Percentiles rank a stretch among this genome's conserved stretches.
Evolutionary conservation across 1,139 yeast species (phyloP).

Genomic region (Saccharomycopsis crataegensis): DNA sequence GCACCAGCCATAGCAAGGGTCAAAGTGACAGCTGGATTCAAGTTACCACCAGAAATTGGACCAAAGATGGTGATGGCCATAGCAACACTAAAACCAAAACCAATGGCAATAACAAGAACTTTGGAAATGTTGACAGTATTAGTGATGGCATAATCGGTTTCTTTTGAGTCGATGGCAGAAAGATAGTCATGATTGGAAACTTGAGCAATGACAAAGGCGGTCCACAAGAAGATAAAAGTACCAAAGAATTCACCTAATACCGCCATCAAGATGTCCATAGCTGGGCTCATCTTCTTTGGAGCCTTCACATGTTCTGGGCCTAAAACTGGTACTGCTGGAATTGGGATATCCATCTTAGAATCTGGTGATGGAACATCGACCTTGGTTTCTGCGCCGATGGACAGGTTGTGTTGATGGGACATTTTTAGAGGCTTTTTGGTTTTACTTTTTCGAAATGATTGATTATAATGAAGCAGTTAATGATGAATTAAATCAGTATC

Average conservation of each 20-base stretch:
- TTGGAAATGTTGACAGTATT: constrained; percentile 40
- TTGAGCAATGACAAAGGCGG: constrained; percentile 78
- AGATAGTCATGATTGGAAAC: constrained; percentile 65
- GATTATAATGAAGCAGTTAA: too few relatives aligned
- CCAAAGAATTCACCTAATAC: constrained; percentile 71
- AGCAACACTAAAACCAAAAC: constrained; percentile 84
- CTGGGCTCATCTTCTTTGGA: too few relatives aligned
- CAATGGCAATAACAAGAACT: constrained; percentile 73
- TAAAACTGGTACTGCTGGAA: too few relatives aligned
- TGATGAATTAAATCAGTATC: too few relatives aligned
- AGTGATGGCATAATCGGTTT: constrained; percentile 14
- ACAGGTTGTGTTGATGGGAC: too few relatives aligned
- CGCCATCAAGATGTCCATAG: constrained; percentile 30
- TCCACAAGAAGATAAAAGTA: constrained; percentile 76
- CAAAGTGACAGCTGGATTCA: constrained; percentile 84
- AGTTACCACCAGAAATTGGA: constrained; percentile 83
- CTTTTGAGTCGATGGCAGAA: constrained; percentile 27
- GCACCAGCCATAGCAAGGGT: constrained; percentile 66
- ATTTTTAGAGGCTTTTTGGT: too few relatives aligned
- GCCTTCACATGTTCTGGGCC: too few relatives aligned
- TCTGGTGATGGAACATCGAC: too few relatives aligned
- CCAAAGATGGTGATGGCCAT: constrained; percentile 66
- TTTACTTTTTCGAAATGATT: too few relatives aligned
- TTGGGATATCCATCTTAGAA: too few relatives aligned
- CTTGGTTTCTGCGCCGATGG: too few relatives aligned